Evolutionary conservation across 2,329 filamentous ascomycete species (phyloP).

Genomic region (Beauveria pseudobassiana): DNA sequence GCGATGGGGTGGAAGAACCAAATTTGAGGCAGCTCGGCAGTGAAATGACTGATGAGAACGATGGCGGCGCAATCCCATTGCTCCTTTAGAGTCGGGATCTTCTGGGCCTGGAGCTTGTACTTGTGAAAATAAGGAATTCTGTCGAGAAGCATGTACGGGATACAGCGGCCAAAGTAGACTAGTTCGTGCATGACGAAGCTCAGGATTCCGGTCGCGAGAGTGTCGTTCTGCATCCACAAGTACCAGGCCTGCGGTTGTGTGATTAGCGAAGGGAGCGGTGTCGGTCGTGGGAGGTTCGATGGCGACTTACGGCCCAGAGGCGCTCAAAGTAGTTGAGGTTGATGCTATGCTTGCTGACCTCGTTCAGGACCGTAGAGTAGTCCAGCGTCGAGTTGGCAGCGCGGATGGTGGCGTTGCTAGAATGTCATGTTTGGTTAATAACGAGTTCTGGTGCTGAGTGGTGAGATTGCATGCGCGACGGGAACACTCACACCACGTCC

Average conservation of each 20-base stretch:
- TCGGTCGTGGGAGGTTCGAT: slow-evolving; percentile 3
- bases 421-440: slow-evolving; percentile 6
- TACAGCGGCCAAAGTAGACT: slow-evolving; percentile 84
- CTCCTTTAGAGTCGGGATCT: slow-evolving; percentile 86
- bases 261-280: slow-evolving; percentile 3
- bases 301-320: slow-evolving; percentile 67
- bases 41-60: slow-evolving; percentile 92
- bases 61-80: slow-evolving; percentile 92
- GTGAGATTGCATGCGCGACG: neutral
- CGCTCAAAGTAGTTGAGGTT: slow-evolving; percentile 81
- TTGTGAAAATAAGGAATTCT: slow-evolving; percentile 77
- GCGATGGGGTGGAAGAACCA: slow-evolving; percentile 99
- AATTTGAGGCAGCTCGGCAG: slow-evolving; percentile 95
- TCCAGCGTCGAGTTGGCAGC: slow-evolving; percentile 41
- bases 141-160: slow-evolving; percentile 93
- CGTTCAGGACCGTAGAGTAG: slow-evolving; percentile 53
- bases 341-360: slow-evolving; percentile 67
- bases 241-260: slow-evolving; percentile 65
- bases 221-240: slow-evolving; percentile 95
- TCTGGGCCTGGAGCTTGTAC: slow-evolving; percentile 88
- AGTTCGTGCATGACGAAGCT: slow-evolving; percentile 92
- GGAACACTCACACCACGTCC: slow-evolving; percentile 25
- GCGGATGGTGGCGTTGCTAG: slow-evolving; percentile 44
- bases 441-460: neutral
- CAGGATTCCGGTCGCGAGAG: slow-evolving; percentile 93